Percentiles rank a stretch among this genome's conserved stretches.
Conservation (phyloP, 257 asterid species). For the Solanum paucissectum region DNA sequence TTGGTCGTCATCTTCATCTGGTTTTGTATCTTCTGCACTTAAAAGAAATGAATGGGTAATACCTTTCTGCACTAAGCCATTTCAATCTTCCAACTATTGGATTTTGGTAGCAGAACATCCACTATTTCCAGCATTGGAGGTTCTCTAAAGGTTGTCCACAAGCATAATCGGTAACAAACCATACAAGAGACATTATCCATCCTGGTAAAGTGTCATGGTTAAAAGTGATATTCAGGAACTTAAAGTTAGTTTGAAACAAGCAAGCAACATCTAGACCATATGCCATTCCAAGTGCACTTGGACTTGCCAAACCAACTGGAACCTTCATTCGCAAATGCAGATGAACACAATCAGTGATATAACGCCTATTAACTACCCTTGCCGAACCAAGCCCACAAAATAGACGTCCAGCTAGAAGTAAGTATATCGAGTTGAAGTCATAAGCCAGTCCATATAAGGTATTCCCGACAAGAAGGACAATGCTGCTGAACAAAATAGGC, state of each 20-base stretch:
- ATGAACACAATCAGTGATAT: slow-evolving; percentile 90
- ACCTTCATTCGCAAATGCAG: slow-evolving; percentile 84
- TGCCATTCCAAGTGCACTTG: slow-evolving; percentile 99
- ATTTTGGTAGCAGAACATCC: slow-evolving; percentile 24
- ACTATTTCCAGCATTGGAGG: slow-evolving; percentile 42
- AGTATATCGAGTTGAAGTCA: slow-evolving; percentile 51
- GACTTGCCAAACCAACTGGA: slow-evolving; percentile 77
- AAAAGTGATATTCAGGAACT: slow-evolving; percentile 51
- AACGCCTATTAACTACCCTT: slow-evolving; percentile 86
- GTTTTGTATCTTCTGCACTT: slow-evolving; percentile 28
- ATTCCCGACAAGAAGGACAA: slow-evolving; percentile 65
- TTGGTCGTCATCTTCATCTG: slow-evolving; percentile 54
- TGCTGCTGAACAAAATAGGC: slow-evolving; percentile 84
- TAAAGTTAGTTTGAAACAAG: slow-evolving; percentile 63
- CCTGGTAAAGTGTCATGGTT: slow-evolving; percentile 87
- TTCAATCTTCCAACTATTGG: slow-evolving; percentile 13
- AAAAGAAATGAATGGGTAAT: slow-evolving; percentile 58
- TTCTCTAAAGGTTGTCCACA: slow-evolving; percentile 71
- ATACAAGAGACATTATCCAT: slow-evolving; percentile 57
- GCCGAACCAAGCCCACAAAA: slow-evolving; percentile 92
- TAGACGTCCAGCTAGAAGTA: slow-evolving; percentile 72
- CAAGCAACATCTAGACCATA: slow-evolving; percentile 95
- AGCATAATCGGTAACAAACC: slow-evolving; percentile 72
- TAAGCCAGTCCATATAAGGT: slow-evolving; percentile 79
- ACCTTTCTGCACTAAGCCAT: slow-evolving; percentile 67